Percentiles rank a stretch among this genome's conserved stretches.
These are phyloP conservation scores for Aphanomyces astaci DNA, from an alignment of 352 stramenopile species.

Conservation along the genomic window DNA sequence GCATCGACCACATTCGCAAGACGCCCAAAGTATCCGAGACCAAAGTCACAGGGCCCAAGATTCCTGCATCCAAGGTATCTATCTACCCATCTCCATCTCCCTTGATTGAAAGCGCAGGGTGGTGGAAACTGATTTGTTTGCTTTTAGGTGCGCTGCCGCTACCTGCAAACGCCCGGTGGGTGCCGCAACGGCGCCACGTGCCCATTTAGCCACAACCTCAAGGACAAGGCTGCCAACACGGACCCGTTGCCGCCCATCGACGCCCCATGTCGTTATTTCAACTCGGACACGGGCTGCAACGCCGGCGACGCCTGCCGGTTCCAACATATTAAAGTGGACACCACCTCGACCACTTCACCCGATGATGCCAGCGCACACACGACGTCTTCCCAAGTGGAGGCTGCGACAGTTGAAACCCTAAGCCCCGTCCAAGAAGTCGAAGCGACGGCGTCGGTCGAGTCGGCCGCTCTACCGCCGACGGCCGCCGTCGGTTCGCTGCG, in stretches of 20 bases:
- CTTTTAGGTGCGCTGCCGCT: constrained; percentile 26
- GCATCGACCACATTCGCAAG: constrained; percentile 56
- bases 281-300: constrained; percentile 60
- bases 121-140: not conserved
- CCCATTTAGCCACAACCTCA: constrained; percentile 67
- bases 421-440: constrained; percentile 26
- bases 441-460: constrained; percentile 30
- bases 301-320: constrained; percentile 67
- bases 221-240: constrained; percentile 29
- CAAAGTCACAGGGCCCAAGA: constrained; percentile 50
- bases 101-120: too few relatives aligned
- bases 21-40: constrained; percentile 60
- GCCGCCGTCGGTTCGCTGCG: constrained; percentile 30
- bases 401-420: too few relatives aligned
- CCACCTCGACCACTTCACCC: not conserved
- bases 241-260: constrained; percentile 40
- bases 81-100: not conserved
- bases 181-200: constrained; percentile 77
- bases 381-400: not conserved
- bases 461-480: not conserved
- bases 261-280: constrained; percentile 71
- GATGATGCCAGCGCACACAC: constrained; percentile 13
- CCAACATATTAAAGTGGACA: constrained; percentile 42
- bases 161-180: constrained; percentile 61
- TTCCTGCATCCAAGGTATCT: constrained; percentile 49